These are phyloP conservation scores for Mycena metata DNA, from an alignment of 768 basidiomycete genomes.

Conservation along the genomic window DNA sequence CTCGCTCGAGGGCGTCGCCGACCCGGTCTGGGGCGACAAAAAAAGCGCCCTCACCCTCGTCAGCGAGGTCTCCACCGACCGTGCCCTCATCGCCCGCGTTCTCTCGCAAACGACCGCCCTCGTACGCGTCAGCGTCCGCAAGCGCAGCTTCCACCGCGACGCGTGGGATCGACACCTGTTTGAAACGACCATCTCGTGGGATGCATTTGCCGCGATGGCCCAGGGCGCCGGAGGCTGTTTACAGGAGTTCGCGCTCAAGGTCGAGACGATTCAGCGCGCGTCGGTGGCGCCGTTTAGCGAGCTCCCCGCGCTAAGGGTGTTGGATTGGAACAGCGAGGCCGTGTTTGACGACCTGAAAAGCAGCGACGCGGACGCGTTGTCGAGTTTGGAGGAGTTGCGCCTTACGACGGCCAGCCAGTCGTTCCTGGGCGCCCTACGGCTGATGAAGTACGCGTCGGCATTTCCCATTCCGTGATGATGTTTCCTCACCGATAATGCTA, in stretches of 20 bases:
- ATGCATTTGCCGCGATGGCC: slow-evolving; percentile 8
- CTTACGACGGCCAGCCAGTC: not conserved
- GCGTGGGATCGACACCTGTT: not conserved
- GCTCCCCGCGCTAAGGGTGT: not conserved
- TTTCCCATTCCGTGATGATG: not conserved
- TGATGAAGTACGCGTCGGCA: slow-evolving; percentile 4
- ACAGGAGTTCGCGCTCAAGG: not conserved
- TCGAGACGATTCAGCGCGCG: not conserved
- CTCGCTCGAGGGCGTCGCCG: too few relatives aligned
- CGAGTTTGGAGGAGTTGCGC: slow-evolving; percentile 4
- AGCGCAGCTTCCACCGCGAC: not conserved
- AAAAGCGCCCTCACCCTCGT: not conserved
- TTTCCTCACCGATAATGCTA: not conserved
- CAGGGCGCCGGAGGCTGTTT: not conserved
- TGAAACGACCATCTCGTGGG: slow-evolving; percentile 3
- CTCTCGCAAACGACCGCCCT: slow-evolving; percentile 16
- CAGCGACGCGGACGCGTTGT: not conserved
- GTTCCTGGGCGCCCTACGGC: slow-evolving; percentile 6
- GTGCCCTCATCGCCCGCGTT: not conserved
- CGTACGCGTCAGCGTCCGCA: not conserved
- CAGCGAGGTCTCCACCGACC: not conserved
- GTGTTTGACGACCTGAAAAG: not conserved
- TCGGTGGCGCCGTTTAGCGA: slow-evolving; percentile 3
- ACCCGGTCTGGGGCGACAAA: not conserved
- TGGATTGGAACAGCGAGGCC: slow-evolving; percentile 7